Percentiles rank a stretch among this genome's conserved stretches.
Conservation (phyloP, 208 protist species). For the Hexamita inflata region DNA sequence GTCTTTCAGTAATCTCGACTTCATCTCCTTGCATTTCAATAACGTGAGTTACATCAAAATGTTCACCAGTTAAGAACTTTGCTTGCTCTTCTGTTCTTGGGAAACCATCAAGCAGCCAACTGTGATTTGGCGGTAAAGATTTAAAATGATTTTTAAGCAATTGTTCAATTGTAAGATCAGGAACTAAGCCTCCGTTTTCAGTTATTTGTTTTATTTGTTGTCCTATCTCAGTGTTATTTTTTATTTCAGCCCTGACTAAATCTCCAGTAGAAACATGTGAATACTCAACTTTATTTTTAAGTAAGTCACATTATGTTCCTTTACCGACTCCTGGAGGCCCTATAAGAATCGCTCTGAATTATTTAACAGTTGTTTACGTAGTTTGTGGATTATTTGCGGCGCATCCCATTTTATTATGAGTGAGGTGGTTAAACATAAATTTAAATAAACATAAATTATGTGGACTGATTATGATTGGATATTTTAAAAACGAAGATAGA, state of each 20-base stretch:
- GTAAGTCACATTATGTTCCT: constrained; percentile 59
- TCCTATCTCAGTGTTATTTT: constrained; percentile 47
- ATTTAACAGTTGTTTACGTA: no score
- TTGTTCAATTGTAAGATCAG: constrained; percentile 57
- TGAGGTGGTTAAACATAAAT: no score
- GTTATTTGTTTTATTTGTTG: constrained; percentile 53
- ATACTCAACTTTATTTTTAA: constrained; percentile 62
- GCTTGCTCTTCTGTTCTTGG: constrained; percentile 47
- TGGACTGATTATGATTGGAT: no score
- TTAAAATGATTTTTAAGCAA: constrained; percentile 51
- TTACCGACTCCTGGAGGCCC: constrained; percentile 69
- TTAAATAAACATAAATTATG: no score
- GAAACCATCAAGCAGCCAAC: constrained; percentile 55
- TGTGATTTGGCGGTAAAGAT: constrained; percentile 37
- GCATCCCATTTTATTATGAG: no score
- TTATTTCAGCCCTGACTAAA: constrained; percentile 51
- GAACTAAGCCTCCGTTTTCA: constrained; percentile 52
- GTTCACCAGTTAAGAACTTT: not conserved
- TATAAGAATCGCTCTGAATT: no score
- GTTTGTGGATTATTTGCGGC: no score
- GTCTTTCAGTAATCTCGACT: constrained; percentile 38
- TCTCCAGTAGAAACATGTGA: constrained; percentile 62
- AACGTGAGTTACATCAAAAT: no score
- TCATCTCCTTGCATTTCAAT: constrained; percentile 40
- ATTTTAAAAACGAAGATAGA: no score